These are phyloP conservation scores for Pestalotiopsis fici DNA, from an alignment of 2,329 filamentous ascomycete species.

Conservation along the genomic window DNA sequence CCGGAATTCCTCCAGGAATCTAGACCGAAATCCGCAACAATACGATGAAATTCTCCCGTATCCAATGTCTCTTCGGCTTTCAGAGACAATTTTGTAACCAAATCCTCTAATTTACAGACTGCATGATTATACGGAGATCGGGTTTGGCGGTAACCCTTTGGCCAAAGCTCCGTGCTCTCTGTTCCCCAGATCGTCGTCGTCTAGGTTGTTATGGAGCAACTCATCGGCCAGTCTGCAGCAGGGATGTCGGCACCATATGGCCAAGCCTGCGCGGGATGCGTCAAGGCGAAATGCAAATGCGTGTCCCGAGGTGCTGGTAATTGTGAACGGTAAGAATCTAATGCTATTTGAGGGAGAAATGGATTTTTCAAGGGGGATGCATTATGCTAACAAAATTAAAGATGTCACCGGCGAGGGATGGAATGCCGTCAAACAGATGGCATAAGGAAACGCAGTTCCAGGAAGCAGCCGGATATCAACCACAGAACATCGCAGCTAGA, in stretches of 20 bases:
- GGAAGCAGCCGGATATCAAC: constrained; percentile 16
- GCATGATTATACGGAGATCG: background rate
- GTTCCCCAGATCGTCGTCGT: background rate
- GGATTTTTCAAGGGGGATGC: background rate
- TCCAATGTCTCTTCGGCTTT: background rate
- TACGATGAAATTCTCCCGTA: background rate
- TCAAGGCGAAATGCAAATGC: constrained; percentile 8
- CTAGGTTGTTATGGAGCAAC: background rate
- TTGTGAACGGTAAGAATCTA: background rate
- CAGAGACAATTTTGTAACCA: background rate
- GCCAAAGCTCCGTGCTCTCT: background rate
- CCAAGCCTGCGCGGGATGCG: constrained; percentile 2
- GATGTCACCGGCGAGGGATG: constrained; percentile 8
- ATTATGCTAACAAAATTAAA: background rate
- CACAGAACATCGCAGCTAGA: constrained; percentile 22
- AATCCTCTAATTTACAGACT: background rate
- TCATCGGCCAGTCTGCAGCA: background rate
- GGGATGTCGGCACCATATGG: constrained; percentile 7
- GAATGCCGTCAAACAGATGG: constrained; percentile 6
- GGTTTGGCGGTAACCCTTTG: background rate
- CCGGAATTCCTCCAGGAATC: background rate
- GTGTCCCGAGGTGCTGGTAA: background rate
- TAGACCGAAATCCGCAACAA: background rate
- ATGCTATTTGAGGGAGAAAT: background rate
- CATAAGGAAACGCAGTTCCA: constrained; percentile 17